These are phyloP conservation scores for Coemansia reversa DNA, from an alignment of 192 early-diverging fungal species.

Conservation along the genomic window DNA sequence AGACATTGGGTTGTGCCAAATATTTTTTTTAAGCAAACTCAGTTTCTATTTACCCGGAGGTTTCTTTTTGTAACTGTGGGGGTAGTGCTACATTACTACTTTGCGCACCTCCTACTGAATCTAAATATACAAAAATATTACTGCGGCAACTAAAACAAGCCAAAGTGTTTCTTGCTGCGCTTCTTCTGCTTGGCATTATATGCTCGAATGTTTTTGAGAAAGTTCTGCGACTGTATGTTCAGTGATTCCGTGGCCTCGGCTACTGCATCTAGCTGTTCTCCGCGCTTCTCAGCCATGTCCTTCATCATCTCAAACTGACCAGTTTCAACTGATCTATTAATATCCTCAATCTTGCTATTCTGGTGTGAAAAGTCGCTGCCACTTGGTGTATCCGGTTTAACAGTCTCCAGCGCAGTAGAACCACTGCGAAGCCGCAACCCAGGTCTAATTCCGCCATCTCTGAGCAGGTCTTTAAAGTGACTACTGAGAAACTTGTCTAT, in stretches of 20 bases:
- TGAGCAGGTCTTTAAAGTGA: constrained; percentile 32
- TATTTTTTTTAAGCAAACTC: too few species aligned
- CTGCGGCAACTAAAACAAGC: constrained; percentile 14
- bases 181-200: constrained; percentile 46
- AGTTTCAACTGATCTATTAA: constrained; percentile 8
- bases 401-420: not conserved
- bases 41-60: not conserved
- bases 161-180: constrained; percentile 31
- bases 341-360: constrained; percentile 15
- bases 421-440: constrained; percentile 20
- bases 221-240: constrained; percentile 23
- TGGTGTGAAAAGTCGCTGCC: not conserved
- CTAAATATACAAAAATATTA: not conserved
- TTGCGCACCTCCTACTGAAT: not conserved
- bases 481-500: constrained; percentile 36
- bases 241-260: constrained; percentile 21
- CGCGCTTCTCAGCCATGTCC: constrained; percentile 42
- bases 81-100: not conserved
- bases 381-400: not conserved
- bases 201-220: constrained; percentile 36
- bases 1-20: too few species aligned
- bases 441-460: constrained; percentile 19
- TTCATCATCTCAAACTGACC: constrained; percentile 13
- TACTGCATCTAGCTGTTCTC: constrained; percentile 31
- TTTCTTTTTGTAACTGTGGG: not conserved